A percentile compares a stretch with the other conserved stretches of the same genome.
These are phyloP conservation scores for Starmerella floricola DNA, from an alignment of 805 yeast genomes.

Conservation along the genomic window DNA sequence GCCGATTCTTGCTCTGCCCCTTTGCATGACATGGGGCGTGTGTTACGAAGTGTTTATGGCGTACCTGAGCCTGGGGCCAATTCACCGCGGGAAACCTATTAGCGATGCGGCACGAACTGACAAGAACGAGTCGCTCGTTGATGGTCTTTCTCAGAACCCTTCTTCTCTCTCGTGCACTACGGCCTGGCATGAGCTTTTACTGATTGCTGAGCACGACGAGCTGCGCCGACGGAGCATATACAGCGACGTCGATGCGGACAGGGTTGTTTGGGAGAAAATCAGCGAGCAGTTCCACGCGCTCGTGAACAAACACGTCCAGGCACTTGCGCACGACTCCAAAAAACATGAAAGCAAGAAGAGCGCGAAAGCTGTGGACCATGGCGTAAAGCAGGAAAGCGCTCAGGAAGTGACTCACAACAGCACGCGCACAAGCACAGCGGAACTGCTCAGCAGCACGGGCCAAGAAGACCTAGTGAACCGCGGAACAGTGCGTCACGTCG, in stretches of 20 bases:
- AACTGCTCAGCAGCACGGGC: too few relatives aligned
- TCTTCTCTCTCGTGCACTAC: conserved; percentile 24
- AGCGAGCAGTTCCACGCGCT: conserved; percentile 1
- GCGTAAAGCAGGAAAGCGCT: too few relatives aligned
- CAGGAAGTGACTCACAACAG: too few relatives aligned
- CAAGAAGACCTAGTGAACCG: neutral
- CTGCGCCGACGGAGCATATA: conserved; percentile 29
- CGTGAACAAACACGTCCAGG: neutral
- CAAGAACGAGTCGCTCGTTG: conserved; percentile 30
- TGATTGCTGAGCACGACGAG: conserved; percentile 25
- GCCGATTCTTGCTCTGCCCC: conserved; percentile 8
- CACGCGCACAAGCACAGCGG: too few relatives aligned
- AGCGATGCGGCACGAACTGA: conserved; percentile 23
- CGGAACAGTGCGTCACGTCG: neutral
- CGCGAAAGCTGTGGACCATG: neutral
- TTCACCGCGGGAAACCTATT: conserved; percentile 23
- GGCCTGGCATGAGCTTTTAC: conserved; percentile 32
- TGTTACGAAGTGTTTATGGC: conserved; percentile 24
- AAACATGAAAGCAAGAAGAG: neutral
- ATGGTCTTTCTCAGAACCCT: conserved; percentile 27
- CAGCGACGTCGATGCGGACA: conserved; percentile 27
- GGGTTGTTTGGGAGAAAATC: conserved; percentile 29
- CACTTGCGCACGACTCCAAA: neutral
- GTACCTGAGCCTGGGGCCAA: conserved; percentile 31
- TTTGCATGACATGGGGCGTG: conserved; percentile 23